Conservation (phyloP, 768 basidiomycete species). For the Naganishia onofrii region DNA sequence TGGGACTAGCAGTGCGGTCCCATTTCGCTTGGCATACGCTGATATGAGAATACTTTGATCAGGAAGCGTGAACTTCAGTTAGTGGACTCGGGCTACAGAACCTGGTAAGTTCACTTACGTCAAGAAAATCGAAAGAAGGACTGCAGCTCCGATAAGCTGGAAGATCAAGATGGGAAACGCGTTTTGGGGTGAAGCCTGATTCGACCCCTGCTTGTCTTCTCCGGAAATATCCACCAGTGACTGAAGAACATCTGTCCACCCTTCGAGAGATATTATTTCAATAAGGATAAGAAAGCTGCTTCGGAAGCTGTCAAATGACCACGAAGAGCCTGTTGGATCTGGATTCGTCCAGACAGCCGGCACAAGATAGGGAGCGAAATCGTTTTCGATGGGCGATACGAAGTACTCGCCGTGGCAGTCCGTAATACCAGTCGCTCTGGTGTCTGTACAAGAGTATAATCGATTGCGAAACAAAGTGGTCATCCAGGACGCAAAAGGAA, state of each 20-base stretch:
- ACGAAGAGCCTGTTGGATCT: slow-evolving; percentile 64
- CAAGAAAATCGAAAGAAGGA: slow-evolving; percentile 72
- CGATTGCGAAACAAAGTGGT: slow-evolving; percentile 84
- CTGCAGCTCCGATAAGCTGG: slow-evolving; percentile 15
- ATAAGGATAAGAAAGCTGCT: slow-evolving; percentile 84
- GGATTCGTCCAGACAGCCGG: slow-evolving; percentile 91
- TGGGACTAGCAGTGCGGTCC: slow-evolving; percentile 77
- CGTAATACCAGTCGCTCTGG: slow-evolving; percentile 57
- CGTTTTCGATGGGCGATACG: slow-evolving; percentile 60
- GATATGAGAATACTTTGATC: slow-evolving; percentile 81
- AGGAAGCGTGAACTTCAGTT: not conserved
- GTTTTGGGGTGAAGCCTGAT: slow-evolving; percentile 72
- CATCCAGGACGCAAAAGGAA: slow-evolving; percentile 53
- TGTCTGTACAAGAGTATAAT: slow-evolving; percentile 82
- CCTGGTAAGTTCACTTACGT: slow-evolving; percentile 59
- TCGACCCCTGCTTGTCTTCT: slow-evolving; percentile 64
- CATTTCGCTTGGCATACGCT: slow-evolving; percentile 83
- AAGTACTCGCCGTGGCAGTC: slow-evolving; percentile 75
- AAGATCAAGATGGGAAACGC: slow-evolving; percentile 78
- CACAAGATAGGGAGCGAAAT: slow-evolving; percentile 60
- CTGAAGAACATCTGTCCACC: slow-evolving; percentile 92
- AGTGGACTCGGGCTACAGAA: not conserved
- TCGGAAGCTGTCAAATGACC: slow-evolving; percentile 84
- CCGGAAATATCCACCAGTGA: slow-evolving; percentile 76
- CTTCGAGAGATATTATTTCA: slow-evolving; percentile 92